A percentile compares a stretch with the other conserved stretches of the same genome.
These are phyloP conservation scores for Huntiella savannae DNA, from an alignment of 2,329 filamentous ascomycete genomes.

Conservation along the genomic window DNA sequence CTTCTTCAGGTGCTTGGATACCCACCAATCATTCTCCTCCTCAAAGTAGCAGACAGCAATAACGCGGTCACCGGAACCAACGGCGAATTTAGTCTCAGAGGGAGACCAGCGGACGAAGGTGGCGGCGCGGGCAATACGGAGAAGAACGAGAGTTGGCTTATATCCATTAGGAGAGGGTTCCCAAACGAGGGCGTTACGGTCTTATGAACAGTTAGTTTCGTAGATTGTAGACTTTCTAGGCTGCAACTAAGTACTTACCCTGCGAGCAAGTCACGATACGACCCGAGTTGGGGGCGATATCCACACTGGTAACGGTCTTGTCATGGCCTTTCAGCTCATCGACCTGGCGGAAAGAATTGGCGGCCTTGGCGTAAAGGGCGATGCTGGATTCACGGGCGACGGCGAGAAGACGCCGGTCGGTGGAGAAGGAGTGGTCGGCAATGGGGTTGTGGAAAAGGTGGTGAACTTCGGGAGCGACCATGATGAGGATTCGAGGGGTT, in stretches of 20 bases:
- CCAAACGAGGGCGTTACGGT: conserved; percentile 96
- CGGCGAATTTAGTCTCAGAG: conserved; percentile 91
- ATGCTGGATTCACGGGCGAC: conserved; percentile 80
- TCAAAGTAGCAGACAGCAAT: conserved; percentile 98
- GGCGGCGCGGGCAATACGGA: conserved; percentile 89
- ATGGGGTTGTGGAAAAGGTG: conserved; percentile 95
- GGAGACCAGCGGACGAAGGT: conserved; percentile 97
- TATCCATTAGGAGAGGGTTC: conserved; percentile 82
- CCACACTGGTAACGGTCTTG: conserved; percentile 88
- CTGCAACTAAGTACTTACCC: conserved; percentile 30
- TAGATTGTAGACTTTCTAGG: not conserved
- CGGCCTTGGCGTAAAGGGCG: conserved; percentile 64
- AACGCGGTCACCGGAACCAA: conserved; percentile 84
- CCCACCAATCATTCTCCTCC: conserved; percentile 99
- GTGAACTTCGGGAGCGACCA: conserved; percentile 79
- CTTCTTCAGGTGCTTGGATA: conserved; percentile 98
- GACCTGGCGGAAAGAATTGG: conserved; percentile 60
- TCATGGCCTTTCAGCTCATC: conserved; percentile 94
- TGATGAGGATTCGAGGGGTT: conserved; percentile 19
- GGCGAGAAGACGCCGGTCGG: conserved; percentile 71
- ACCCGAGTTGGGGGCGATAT: conserved; percentile 78
- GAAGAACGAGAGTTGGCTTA: conserved; percentile 90
- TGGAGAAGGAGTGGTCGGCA: conserved; percentile 93
- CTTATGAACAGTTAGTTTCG: conserved; percentile 25
- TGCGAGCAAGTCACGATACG: conserved; percentile 97